Conservation (phyloP, 2,329 filamentous ascomycete species). For the Plenodomus lindquistii region DNA sequence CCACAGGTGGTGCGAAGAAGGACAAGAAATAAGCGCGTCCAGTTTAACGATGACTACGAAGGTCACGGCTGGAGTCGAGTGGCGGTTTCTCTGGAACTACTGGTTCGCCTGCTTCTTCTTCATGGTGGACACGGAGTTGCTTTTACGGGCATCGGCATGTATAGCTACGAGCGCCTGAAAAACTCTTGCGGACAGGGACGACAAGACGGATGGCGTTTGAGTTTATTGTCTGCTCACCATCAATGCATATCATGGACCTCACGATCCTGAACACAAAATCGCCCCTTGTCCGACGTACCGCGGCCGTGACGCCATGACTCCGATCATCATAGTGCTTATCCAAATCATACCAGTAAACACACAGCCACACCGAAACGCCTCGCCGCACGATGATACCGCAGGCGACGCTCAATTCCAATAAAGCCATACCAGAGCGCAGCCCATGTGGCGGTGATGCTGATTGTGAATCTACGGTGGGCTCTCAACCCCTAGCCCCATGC, state of each 20-base stretch:
- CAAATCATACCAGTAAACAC: too few species aligned
- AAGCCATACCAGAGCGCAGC: too few species aligned
- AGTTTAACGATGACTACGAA: slow-evolving; percentile 33
- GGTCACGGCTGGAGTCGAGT: slow-evolving; percentile 36
- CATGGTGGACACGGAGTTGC: slow-evolving; percentile 40
- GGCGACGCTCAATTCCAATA: too few species aligned
- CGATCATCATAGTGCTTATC: too few species aligned
- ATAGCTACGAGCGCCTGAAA: slow-evolving; percentile 46
- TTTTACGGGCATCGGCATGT: slow-evolving; percentile 43
- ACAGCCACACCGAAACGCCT: too few species aligned
- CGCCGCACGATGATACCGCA: too few species aligned
- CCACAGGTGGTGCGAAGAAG: slow-evolving; percentile 92
- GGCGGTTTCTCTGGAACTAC: slow-evolving; percentile 38
- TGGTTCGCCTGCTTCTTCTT: slow-evolving; percentile 38
- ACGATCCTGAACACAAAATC: background rate
- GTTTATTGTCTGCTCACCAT: slow-evolving; percentile 44
- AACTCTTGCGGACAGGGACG: slow-evolving; percentile 42
- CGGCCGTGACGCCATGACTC: background rate
- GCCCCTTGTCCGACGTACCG: background rate
- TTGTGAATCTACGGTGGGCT: too few species aligned
- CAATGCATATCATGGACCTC: slow-evolving; percentile 48
- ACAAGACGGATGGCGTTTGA: slow-evolving; percentile 47
- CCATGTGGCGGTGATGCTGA: too few species aligned
- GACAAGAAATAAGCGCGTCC: slow-evolving; percentile 66
- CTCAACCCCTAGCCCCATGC: too few species aligned